Conservation (phyloP, 139 green algal genomes). For the Micractinium sp. region DNA sequence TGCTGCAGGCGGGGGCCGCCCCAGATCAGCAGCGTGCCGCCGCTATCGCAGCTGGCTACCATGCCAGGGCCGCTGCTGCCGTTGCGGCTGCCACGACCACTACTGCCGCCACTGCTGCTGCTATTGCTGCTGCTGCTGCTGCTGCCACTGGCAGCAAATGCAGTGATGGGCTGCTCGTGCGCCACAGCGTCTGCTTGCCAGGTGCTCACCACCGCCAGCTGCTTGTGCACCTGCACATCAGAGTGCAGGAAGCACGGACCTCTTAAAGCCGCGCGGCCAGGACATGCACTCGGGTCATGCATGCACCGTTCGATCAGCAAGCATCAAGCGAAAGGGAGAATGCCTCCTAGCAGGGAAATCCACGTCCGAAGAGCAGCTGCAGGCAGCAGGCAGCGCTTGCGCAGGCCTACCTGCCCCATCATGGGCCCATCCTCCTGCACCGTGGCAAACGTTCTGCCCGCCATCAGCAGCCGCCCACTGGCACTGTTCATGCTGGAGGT, state of each 20-base stretch:
- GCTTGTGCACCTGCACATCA: slow-evolving; percentile 19
- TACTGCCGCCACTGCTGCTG: neutral
- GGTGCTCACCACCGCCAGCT: slow-evolving; percentile 7
- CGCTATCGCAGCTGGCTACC: slow-evolving; percentile 6
- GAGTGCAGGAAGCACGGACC: neutral
- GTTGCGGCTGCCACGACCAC: too few relatives aligned
- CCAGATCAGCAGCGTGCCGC: slow-evolving; percentile 17
- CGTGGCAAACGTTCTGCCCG: slow-evolving; percentile 4
- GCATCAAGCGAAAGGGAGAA: too few relatives aligned
- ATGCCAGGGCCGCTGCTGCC: neutral
- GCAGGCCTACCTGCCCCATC: too few relatives aligned
- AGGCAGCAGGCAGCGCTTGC: neutral
- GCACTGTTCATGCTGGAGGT: neutral
- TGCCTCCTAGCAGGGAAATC: too few relatives aligned
- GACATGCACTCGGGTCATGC: neutral
- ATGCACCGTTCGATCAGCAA: neutral
- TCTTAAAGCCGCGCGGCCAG: neutral
- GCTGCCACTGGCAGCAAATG: neutral
- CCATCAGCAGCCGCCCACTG: slow-evolving; percentile 15
- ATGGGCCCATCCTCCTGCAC: slow-evolving; percentile 12
- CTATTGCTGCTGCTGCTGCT: neutral
- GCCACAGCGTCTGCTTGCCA: neutral
- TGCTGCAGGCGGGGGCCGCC: neutral
- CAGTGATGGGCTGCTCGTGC: neutral
- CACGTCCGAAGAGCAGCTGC: neutral